Base-by-base conservation (phyloP, 305 asterid genomes). In the Plantago lanceolata region DNA sequence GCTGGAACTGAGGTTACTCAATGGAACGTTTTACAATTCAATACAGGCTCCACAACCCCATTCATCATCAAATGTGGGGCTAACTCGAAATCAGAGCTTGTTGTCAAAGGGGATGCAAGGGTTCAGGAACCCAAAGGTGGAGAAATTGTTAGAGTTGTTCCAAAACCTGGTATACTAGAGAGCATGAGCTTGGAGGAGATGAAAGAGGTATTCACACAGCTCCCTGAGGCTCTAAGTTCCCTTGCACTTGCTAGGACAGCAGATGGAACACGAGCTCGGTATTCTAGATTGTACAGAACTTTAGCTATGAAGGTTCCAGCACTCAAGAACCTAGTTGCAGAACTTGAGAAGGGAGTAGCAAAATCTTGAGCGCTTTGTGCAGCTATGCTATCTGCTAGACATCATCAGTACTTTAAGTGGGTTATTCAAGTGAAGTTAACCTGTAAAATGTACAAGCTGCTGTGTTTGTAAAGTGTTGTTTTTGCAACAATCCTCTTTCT, bases 281-380 rank as follows among this genome's bases (percentile, higher is more conserved):
- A 86, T 78, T 90, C 96, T 9, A 83, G 97, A 77, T 68, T 94
- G 81, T 94, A 86, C 76, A 80, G 96, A 75, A 94, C 96, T 55
- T 80, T 94, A 57, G 96, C 97, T 65, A 84, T 85, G 94, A 94
- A 90, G 82, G 96, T 94, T 75, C 99, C 99, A n/a, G 97, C 96
- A 24, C 71, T 94, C 65, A 86, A 85, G 85, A 96, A 94, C 75
- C 79, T 88, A 16, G 93, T 88, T 61, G 86, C 74, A 33, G 96
- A 94, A 66, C 97, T 90, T 48, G 96, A 86, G 79, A 86, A 84
- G 76, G 93, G 93, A 28, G 96, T 85, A 78, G 84, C 79, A 19
- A 79, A 75, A 75, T 76, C 85, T 52, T 82, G 82, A 81, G 43
- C 1, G 43, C 43, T 2, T 35, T 11, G 8, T 35, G 43, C 43